Base-by-base conservation (phyloP, 2,329 filamentous ascomycete genomes). In the Diaporthe velutina region DNA sequence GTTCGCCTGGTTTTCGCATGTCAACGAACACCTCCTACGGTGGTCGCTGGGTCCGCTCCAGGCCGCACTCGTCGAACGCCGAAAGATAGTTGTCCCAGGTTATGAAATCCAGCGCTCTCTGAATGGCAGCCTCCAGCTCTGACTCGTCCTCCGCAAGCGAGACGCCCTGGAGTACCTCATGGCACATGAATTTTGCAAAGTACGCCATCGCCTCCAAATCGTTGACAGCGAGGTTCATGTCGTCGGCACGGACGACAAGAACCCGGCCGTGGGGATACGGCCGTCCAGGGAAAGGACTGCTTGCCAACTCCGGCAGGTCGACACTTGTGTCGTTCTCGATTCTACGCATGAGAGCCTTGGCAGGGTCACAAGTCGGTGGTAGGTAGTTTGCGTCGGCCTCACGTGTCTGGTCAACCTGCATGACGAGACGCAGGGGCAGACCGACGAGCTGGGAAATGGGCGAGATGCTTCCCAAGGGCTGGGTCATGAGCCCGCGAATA, bases 331-430 rank as follows among this genome's bases (percentile, higher is more conserved):
- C 57, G 2, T 17, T 33, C 2, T 22, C 19, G 9, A 66, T 12
- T 5, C 12, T 17, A 19, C 5, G 2, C 40, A 66, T 22, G 28
- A 66, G 60, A 9, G 10, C 28, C 28, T 1, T 19, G 17, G 7
- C 60, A 2, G 19, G 60, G 28, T 1, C 19, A n/a, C 15, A 48
- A 19, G n/a, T n/a, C 55, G 30, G 30, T 12, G 4, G 8, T 38
- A 4, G 25, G 17, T 17, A 7, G 3, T 12, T 9, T 4, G n/a
- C 15, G 3, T 30, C 15, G 15, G 0, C 3, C 7, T 5, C 2
- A 17, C 8, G 58, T 0, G 1, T 1, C 4, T 30, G 9, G 25
- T 0, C 9, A 9, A 12, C 5, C 1, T 10, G 7, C 25, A 10
- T 19, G 25, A 45, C 5, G 12, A 66, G 2, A 9, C 60, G 60